phyloP scores from a whole-genome alignment of 345 rosid species.

The Draba incana region DNA sequence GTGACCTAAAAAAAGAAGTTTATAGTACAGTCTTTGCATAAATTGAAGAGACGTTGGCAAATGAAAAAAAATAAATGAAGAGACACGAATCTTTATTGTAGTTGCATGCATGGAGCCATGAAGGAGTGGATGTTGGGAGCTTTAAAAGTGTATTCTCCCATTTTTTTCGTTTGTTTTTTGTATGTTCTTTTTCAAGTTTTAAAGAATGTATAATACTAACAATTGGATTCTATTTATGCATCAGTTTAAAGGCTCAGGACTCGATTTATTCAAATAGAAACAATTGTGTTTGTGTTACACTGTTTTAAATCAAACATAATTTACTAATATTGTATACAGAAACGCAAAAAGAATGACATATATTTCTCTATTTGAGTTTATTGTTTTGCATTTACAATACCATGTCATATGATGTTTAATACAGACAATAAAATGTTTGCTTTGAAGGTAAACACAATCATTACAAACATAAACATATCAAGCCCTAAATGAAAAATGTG shows the following conservation, averaged over 20 bases:
- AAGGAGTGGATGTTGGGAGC: conserved; percentile 31
- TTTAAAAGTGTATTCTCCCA: conserved; percentile 29
- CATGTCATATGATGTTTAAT: not conserved
- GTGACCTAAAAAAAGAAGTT: not conserved
- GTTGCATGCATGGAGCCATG: conserved; percentile 39
- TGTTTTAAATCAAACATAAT: not conserved
- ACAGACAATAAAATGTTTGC: conserved; percentile 1
- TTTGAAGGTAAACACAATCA: not conserved
- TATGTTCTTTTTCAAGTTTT: not conserved
- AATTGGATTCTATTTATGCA: not conserved
- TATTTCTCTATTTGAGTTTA: not conserved
- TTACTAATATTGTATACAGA: not conserved
- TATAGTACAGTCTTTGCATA: conserved; percentile 19
- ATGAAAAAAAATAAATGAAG: conserved; percentile 1
- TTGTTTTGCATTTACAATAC: not conserved
- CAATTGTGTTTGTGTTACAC: not conserved
- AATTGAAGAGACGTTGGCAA: conserved; percentile 10
- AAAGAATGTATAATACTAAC: not conserved
- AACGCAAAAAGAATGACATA: not conserved
- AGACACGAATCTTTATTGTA: conserved; percentile 31
- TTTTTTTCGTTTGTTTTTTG: no score
- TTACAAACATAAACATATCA: not conserved
- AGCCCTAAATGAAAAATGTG: conserved; percentile 2
- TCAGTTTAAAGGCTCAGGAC: not conserved
- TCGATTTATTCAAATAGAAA: not conserved